Evolutionary conservation across 768 basidiomycete species (phyloP), one percentile per base, ranked within the genome.

Genomic region (Termitomyces sp.): DNA sequence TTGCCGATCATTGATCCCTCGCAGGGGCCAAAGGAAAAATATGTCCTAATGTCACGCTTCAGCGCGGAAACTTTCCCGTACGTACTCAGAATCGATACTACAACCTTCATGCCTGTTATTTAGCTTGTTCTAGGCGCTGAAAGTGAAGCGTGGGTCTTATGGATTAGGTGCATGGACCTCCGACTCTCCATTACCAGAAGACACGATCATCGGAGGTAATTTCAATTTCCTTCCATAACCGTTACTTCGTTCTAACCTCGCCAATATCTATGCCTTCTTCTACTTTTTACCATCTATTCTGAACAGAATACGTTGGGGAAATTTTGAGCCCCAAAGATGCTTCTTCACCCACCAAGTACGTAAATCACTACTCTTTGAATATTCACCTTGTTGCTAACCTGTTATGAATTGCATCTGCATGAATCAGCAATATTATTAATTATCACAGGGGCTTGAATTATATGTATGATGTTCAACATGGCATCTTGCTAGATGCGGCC

Each of bases 121-220:
- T 33, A 15, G 24, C 11, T 5, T 44, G 51, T 51, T 52, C 1
- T 49, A 83, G 81, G 57, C 61, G 22, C 48, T 80, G 24, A 67
- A 70, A 35, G 72, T 85, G 33, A 75, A 68, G 56, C 48, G 49
- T 49, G 76, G 77, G 11, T 24, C 50, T 3, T 69, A 65, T 66
- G 84, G 84, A 1, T 67, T 81, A 35, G 84, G 84, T 28, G 78
- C 81, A 3, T 84, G 79, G 70, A 75, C 82, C 9, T 38, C n/a
- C 3, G n/a, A 35, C n/a, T n/a, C n/a, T 0, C 5, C 51, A 16
- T 62, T 74, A 11, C 45, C 39, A 36, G 32, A 52, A 48, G 63
- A 39, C 13, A 62, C 53, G 8, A 58, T 65, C 15, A 60, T 75
- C 16, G 73, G 73, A 62, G 74, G 74, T 69, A 38, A 49, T 67